These are phyloP conservation scores for Hypoxylon subgilvum DNA, from an alignment of 495 filamentous ascomycete genomes.

Conservation along the genomic window DNA sequence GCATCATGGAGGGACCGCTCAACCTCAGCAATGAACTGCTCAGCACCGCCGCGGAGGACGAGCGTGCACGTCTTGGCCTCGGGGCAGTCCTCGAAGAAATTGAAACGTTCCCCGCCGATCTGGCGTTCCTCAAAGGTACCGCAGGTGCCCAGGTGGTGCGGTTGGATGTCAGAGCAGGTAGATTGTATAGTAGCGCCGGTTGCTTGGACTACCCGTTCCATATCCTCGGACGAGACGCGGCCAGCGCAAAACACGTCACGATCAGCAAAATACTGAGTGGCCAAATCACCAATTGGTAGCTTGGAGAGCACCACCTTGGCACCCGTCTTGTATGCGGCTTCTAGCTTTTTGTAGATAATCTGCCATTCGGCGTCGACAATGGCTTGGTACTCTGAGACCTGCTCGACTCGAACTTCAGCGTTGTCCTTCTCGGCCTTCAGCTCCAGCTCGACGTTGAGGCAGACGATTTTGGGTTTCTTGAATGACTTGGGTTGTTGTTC, in stretches of 20 bases:
- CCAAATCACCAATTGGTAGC: constrained; percentile 94
- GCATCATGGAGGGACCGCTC: constrained; percentile 97
- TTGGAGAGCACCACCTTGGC: constrained; percentile 97
- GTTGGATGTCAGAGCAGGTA: constrained; percentile 93
- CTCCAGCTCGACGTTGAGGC: constrained; percentile 96
- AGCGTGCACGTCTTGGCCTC: constrained; percentile 96
- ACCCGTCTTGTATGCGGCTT: constrained; percentile 88
- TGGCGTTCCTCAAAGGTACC: constrained; percentile 92
- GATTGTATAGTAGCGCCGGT: constrained; percentile 92
- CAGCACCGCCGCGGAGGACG: constrained; percentile 90
- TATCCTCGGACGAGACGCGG: constrained; percentile 87
- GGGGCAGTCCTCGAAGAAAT: constrained; percentile 96
- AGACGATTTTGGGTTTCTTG: constrained; percentile 90
- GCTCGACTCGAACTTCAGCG: constrained; percentile 95
- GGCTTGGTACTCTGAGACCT: constrained; percentile 98
- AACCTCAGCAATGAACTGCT: constrained; percentile 98
- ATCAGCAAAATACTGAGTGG: constrained; percentile 98
- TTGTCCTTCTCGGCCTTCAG: constrained; percentile 99
- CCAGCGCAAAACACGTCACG: constrained; percentile 98
- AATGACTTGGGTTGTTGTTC: constrained; percentile 98
- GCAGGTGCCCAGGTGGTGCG: constrained; percentile 89
- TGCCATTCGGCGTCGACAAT: constrained; percentile 99
- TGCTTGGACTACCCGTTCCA: constrained; percentile 94
- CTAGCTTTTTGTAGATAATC: constrained; percentile 99
- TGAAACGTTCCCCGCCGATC: constrained; percentile 96